Evolutionary conservation across 2,329 filamentous ascomycete genomes (phyloP), one percentile per base, ranked within the genome.

Genomic region (Stemphylium beticola): DNA sequence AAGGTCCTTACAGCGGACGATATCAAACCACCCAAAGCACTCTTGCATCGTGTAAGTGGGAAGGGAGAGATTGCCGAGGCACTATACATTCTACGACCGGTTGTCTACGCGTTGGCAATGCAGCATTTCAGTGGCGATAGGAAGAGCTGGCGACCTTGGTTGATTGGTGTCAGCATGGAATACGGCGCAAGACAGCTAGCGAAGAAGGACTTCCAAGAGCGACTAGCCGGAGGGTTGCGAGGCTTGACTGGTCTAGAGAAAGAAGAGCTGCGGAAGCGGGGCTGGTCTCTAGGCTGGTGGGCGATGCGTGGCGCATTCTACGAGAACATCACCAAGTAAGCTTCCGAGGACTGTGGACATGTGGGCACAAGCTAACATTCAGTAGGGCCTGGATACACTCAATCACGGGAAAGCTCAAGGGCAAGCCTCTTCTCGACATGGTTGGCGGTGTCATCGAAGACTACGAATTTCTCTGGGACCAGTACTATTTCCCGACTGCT

Each of bases 391-490:
- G 83, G 79, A 78, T 88, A 49, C 91, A 90, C 76, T 85, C 86
- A 4, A 76, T 93, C 12, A 87, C 93, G 7, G 81, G 81, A 26
- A 89, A 87, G 67, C 83, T 96, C 62, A 87, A 82, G 70, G 81
- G 86, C 62, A 89, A 88, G 69, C 87, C 90, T 47, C 82, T 96
- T 75, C 85, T 96, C 41, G 87, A 90, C 62, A 85, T 99, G 72
- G 82, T 96, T 20, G 90, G 88, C 8, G 91, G 90, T 53, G 89
- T 99, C 40, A 77, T 98, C 60, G 92, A 97, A 73, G 95, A 99
- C 74, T 99, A 99, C 73, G 91, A 96, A 76, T 98, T 96, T 74
- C 81, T 99, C 29, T 99, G 95, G 95, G 92, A 97, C 77, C 93
- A 96, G 67, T 98, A 97, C 76, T 96, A 98, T 77, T 99, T 98